Evolutionary conservation across 768 basidiomycete species (phyloP), one percentile per base, ranked within the genome.

Genomic region (Psilocybe cyanescens): DNA sequence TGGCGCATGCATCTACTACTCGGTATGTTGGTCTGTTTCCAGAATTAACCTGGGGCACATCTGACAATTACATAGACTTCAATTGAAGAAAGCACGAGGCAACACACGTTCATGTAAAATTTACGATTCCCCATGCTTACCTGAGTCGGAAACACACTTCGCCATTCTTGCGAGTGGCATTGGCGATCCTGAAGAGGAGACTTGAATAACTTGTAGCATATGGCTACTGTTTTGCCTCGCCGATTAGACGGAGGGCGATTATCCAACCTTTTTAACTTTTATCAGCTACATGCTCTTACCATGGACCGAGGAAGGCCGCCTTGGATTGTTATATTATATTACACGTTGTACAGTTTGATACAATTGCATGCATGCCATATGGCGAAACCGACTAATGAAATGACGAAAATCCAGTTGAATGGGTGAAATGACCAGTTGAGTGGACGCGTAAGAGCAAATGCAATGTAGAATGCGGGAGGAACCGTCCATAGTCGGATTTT

Each of bases 1-100:
- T 99, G 86, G 97, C 97, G 1, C 97, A 99, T 78, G 97, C 97
- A 7, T 96, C 95, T 1, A 99, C 97, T 16, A 99, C 97, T 49
- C 87, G 97, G 94, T 93, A 65, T 51, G 81, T 65, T 17, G 35
- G 57, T 37, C 41, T 5, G 19, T 39, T 53, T 44, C 55, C 62
- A 31, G 49, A 44, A 53, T 54, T 39, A 30, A 19, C 35, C n/a
- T 55, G n/a, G 59, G 44, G 31, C 45, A 31, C 53, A 60, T 71
- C 47, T 54, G 24, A 65, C 35, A 46, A 55, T 52, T 30, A 37
- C 65, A 17, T 54, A 95, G 94, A 37, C 74, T 99, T 49, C 94
- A 97, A 73, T 83, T 99, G 51, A 92, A 92, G 78, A 99, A 99
- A 72, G 90, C 88, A 28, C 86, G 97, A 37, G 97, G 92, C 8